A percentile compares a stretch with the other conserved stretches of the same genome.
Conservation (phyloP, 495 filamentous ascomycete genomes). For the Daldinia decipiens region DNA sequence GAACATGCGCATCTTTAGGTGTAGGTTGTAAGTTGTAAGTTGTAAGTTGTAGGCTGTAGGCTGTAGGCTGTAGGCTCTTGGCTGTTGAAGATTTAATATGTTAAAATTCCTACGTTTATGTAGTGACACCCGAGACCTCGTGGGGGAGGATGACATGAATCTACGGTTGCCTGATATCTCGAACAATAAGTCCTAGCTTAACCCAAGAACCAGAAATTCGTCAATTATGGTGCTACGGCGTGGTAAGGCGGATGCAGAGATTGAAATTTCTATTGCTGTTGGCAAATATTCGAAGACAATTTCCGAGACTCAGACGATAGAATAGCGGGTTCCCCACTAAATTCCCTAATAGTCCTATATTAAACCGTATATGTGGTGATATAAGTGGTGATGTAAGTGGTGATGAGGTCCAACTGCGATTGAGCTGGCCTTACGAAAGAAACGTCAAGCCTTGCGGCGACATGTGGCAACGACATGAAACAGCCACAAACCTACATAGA, state of each 20-base stretch:
- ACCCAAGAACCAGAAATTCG: conserved; percentile 8
- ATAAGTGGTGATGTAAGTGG: too few species aligned
- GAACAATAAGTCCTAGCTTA: conserved; percentile 25
- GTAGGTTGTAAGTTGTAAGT: neutral
- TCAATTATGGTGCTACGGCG: conserved; percentile 16
- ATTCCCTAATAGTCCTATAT: conserved; percentile 16
- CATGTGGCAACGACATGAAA: conserved; percentile 37
- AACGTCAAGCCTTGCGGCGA: conserved; percentile 13
- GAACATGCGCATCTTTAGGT: neutral
- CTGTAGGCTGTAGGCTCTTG: neutral
- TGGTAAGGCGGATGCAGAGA: conserved; percentile 19
- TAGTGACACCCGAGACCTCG: conserved; percentile 16
- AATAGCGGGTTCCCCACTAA: neutral
- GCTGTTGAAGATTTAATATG: neutral
- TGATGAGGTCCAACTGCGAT: conserved; percentile 21
- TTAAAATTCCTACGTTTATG: neutral
- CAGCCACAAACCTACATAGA: conserved; percentile 4
- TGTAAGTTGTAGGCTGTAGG: neutral
- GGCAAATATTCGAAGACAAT: conserved; percentile 8
- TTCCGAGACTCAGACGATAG: conserved; percentile 18
- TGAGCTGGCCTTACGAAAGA: neutral
- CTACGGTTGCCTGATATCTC: conserved; percentile 22
- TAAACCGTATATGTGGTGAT: conserved; percentile 12
- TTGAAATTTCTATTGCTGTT: conserved; percentile 22
- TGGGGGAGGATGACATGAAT: conserved; percentile 31